Percentiles rank a stretch among this genome's conserved stretches.
These are phyloP conservation scores for Carpinus fangiana DNA, from an alignment of 306 rosid genomes.

Conservation along the genomic window DNA sequence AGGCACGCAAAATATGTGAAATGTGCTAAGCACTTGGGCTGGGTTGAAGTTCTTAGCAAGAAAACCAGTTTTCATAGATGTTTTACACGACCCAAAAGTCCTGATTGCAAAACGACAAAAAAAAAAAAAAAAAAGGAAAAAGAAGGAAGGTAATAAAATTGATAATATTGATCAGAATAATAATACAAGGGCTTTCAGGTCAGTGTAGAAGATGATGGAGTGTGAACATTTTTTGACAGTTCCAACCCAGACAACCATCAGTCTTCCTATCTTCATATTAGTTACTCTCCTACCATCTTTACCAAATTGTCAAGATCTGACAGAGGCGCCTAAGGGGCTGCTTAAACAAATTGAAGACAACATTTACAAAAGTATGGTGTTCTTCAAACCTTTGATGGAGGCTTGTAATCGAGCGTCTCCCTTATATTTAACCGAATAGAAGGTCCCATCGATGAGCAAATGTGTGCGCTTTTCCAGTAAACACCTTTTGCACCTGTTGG, in stretches of 20 bases:
- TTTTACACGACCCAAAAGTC: not conserved
- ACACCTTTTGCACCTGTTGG: slow-evolving; percentile 95
- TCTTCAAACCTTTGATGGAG: slow-evolving; percentile 49
- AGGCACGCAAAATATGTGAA: not conserved
- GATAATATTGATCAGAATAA: slow-evolving; percentile 39
- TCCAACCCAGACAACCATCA: slow-evolving; percentile 29
- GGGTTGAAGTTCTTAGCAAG: not conserved
- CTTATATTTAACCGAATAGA: slow-evolving; percentile 76
- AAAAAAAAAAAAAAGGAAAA: not conserved
- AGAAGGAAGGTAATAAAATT: slow-evolving; percentile 35
- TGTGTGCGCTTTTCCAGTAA: slow-evolving; percentile 91
- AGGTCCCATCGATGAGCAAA: slow-evolving; percentile 99
- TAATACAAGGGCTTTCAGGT: slow-evolving; percentile 43
- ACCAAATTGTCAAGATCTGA: slow-evolving; percentile 36
- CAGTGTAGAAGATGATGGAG: slow-evolving; percentile 41
- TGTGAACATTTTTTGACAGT: slow-evolving; percentile 34
- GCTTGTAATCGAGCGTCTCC: slow-evolving; percentile 90
- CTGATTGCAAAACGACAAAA: slow-evolving; percentile 1
- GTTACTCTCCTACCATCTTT: slow-evolving; percentile 50
- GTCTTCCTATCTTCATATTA: slow-evolving; percentile 37
- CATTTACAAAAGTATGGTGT: slow-evolving; percentile 51
- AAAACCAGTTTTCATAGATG: not conserved
- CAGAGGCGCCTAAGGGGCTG: slow-evolving; percentile 35
- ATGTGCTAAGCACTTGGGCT: not conserved
- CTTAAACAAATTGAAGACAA: slow-evolving; percentile 37